A percentile compares a stretch with the other conserved stretches of the same genome.
Conservation (phyloP, 1,284 basidiomycete genomes). For the Sutorius eximius region DNA sequence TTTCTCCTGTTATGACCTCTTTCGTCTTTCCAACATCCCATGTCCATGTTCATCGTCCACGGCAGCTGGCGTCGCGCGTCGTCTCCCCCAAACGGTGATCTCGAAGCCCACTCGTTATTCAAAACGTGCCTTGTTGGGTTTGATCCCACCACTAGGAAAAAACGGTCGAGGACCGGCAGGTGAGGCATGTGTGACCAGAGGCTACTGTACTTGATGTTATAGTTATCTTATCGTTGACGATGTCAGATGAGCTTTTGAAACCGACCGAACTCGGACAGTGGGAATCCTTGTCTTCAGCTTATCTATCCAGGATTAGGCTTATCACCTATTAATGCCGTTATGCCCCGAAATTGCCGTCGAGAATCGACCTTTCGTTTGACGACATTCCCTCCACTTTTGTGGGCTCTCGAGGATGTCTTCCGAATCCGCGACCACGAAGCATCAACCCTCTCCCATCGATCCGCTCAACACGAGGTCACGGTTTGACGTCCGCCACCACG, state of each 20-base stretch:
- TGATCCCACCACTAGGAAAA: background rate
- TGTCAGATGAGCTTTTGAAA: no score
- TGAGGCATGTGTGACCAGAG: background rate
- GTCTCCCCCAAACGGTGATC: slow-evolving; percentile 3
- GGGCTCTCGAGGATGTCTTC: slow-evolving; percentile 17
- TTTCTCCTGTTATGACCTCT: background rate
- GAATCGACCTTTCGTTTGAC: background rate
- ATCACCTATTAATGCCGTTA: slow-evolving; percentile 1
- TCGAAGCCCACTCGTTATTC: slow-evolving; percentile 38
- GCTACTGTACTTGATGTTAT: background rate
- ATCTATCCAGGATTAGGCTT: slow-evolving; percentile 4
- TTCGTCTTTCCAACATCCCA: background rate
- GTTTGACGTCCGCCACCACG: slow-evolving; percentile 8
- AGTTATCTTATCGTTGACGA: background rate
- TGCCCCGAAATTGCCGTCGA: background rate
- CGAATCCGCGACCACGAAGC: slow-evolving; percentile 6
- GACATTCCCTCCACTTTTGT: background rate
- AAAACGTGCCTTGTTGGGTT: background rate
- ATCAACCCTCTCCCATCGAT: slow-evolving; percentile 17
- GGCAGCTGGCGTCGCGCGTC: slow-evolving; percentile 19
- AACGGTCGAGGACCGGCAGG: background rate
- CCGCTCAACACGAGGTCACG: slow-evolving; percentile 6
- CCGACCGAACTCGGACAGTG: no score
- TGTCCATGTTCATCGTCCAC: slow-evolving; percentile 1
- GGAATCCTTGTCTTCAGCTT: background rate